Percentiles rank a stretch among this genome's conserved stretches.
Evolutionary conservation across 176 grass and related monocot species (phyloP).

Genomic region (Oryza meridionalis): DNA sequence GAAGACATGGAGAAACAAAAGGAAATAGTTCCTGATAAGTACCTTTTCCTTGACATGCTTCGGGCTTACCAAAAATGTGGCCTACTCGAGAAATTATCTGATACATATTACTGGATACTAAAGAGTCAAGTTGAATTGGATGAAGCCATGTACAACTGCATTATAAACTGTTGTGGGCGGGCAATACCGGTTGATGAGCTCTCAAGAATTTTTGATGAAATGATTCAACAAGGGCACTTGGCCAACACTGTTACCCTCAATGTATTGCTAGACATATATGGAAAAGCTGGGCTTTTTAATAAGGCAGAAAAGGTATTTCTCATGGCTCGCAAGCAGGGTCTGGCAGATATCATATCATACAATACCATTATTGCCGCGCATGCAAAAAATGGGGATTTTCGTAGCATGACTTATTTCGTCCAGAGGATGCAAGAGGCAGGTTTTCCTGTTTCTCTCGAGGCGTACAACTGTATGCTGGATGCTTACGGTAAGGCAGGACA

Average conservation of each 20-base stretch:
- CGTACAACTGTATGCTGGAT: slow-evolving; percentile 86
- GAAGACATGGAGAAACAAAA: slow-evolving; percentile 81
- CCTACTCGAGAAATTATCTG: slow-evolving; percentile 69
- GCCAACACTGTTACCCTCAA: slow-evolving; percentile 78
- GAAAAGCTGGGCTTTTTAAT: slow-evolving; percentile 72
- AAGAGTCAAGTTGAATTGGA: slow-evolving; percentile 70
- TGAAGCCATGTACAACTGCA: slow-evolving; percentile 90
- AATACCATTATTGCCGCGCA: slow-evolving; percentile 92
- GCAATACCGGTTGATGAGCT: slow-evolving; percentile 84
- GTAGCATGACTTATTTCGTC: slow-evolving; percentile 62
- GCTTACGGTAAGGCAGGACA: slow-evolving; percentile 82
- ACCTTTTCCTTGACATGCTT: slow-evolving; percentile 88
- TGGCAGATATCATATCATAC: slow-evolving; percentile 77
- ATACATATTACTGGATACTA: slow-evolving; percentile 83
- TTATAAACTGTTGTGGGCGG: slow-evolving; percentile 90
- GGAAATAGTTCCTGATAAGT: slow-evolving; percentile 86
- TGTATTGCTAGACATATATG: slow-evolving; percentile 86
- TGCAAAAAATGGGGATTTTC: slow-evolving; percentile 62
- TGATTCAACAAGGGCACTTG: slow-evolving; percentile 61
- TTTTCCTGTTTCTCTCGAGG: slow-evolving; percentile 75
- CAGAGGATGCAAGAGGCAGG: slow-evolving; percentile 77
- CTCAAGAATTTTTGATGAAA: slow-evolving; percentile 89
- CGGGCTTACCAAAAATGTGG: slow-evolving; percentile 76
- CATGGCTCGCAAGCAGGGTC: slow-evolving; percentile 71
- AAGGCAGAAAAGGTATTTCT: slow-evolving; percentile 75